These are phyloP conservation scores for Euptelea pleiosperma DNA, from an alignment of 164 flowering plant genomes.

Conservation along the genomic window DNA sequence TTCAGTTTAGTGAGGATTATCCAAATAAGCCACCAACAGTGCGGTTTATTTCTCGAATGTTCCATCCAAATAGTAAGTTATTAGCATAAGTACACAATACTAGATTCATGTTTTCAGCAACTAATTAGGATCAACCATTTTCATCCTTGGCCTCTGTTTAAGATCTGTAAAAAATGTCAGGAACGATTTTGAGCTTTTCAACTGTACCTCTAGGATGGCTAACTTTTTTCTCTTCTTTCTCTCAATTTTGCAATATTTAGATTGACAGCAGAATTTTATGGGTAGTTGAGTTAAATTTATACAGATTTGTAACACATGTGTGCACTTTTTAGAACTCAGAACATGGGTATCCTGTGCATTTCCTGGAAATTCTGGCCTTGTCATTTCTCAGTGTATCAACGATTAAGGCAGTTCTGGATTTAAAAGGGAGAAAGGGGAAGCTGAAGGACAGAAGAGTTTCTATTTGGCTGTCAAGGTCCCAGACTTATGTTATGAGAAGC, in stretches of 20 bases:
- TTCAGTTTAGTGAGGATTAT: conserved; percentile 55
- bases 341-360: no score
- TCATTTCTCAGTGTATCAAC: no score
- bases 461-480: background rate
- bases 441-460: background rate
- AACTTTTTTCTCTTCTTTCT: no score
- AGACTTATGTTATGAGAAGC: background rate
- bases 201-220: no score
- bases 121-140: background rate
- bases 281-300: no score
- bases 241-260: no score
- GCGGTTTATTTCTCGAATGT: conserved; percentile 57
- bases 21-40: conserved; percentile 65
- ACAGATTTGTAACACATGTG: no score
- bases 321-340: no score
- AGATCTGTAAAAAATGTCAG: background rate
- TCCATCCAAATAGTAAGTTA: conserved; percentile 59
- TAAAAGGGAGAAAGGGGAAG: background rate
- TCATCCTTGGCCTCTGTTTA: background rate
- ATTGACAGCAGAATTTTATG: no score
- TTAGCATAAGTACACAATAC: background rate
- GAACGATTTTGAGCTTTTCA: background rate
- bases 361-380: no score
- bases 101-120: background rate
- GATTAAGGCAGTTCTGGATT: background rate